phyloP scores from a whole-genome alignment of 371 early-diverging fungal genomes.

The Apophysomyces trapeziformis region DNA sequence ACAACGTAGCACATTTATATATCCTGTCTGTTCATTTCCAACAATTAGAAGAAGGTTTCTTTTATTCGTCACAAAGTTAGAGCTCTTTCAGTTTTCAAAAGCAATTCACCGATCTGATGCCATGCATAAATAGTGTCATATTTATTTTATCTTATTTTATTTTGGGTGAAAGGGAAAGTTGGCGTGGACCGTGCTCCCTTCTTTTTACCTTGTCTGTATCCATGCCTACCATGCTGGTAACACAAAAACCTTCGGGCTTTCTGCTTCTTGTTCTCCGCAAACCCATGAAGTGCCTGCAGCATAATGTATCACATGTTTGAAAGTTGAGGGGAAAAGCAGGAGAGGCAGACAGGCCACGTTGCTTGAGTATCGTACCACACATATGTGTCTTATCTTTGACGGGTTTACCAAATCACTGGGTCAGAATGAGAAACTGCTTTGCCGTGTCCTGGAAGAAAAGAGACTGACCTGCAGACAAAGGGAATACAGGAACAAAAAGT shows the following conservation, averaged over 20 bases:
- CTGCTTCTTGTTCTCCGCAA: neutral
- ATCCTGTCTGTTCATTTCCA: neutral
- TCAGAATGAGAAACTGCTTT: no score
- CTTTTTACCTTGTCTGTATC: neutral
- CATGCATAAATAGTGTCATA: neutral
- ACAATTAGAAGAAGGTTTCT: neutral
- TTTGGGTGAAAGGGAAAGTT: neutral
- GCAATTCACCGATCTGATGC: neutral
- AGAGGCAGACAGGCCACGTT: no score
- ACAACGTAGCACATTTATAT: conserved; percentile 2
- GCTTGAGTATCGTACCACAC: no score
- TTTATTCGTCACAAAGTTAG: neutral
- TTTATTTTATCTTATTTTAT: neutral
- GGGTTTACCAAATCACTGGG: no score
- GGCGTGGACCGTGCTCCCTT: conserved; percentile 2
- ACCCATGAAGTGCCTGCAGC: no score
- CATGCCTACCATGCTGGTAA: conserved; percentile 6
- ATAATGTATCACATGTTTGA: no score
- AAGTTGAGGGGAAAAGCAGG: no score
- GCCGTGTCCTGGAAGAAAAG: no score
- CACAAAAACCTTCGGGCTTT: neutral
- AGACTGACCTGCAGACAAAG: no score
- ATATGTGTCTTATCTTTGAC: no score
- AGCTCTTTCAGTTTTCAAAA: neutral
- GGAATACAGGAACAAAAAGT: no score